Evolutionary conservation across 495 filamentous ascomycete species (phyloP).

Genomic region (Aspergillus cristatus): DNA sequence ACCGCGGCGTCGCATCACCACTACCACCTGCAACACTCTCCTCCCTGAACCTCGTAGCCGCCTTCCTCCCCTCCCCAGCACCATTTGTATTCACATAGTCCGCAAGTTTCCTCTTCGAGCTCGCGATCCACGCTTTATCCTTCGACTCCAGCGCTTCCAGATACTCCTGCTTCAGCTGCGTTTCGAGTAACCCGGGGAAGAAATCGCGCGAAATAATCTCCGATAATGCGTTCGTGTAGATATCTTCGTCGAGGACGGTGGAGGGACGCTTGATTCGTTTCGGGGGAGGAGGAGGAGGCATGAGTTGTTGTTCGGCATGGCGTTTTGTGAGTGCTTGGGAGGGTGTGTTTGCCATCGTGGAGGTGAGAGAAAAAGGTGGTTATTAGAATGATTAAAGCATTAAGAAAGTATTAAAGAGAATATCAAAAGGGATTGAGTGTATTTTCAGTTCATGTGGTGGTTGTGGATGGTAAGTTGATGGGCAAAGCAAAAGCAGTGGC

Average conservation of each 20-base stretch:
- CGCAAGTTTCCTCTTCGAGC: conserved; percentile 60
- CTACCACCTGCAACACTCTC: too few species aligned
- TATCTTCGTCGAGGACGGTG: conserved; percentile 87
- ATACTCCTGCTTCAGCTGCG: conserved; percentile 81
- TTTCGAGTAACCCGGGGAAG: conserved; percentile 85
- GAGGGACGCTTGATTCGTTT: conserved; percentile 91
- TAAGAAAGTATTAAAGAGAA: too few species aligned
- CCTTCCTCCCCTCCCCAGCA: too few species aligned
- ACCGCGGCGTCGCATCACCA: conserved; percentile 22
- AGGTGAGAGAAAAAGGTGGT: too few species aligned
- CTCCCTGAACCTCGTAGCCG: too few species aligned
- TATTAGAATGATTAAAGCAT: too few species aligned
- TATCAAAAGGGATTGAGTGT: too few species aligned
- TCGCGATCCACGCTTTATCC: conserved; percentile 78
- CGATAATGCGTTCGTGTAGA: conserved; percentile 81
- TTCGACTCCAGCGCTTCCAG: conserved; percentile 80
- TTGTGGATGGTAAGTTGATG: too few species aligned
- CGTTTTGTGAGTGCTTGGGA: conserved; percentile 30
- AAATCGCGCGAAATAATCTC: conserved; percentile 96
- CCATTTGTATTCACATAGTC: conserved; percentile 72
- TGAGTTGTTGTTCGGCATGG: conserved; percentile 57
- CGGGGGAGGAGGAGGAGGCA: conserved; percentile 81
- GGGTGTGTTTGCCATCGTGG: too few species aligned
- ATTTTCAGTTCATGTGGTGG: too few species aligned
- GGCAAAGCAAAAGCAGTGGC: too few species aligned